Percentiles rank a stretch among this genome's conserved stretches.
Evolutionary conservation across 805 yeast genomes (phyloP).

Genomic region (Lipomyces sp.): DNA sequence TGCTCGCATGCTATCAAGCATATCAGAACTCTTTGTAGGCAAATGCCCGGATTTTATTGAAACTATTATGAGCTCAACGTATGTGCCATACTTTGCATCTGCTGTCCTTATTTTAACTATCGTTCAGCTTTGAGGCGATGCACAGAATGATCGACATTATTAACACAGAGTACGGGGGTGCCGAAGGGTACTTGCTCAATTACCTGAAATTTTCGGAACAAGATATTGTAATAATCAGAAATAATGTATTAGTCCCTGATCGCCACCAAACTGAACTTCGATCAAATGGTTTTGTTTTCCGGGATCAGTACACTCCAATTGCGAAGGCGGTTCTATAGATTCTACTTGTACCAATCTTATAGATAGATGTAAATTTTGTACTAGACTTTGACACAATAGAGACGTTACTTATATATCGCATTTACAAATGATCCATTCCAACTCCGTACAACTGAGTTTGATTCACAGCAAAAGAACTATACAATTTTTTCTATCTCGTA

Average conservation of each 20-base stretch:
- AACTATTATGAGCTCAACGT: conserved; percentile 14
- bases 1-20: not conserved
- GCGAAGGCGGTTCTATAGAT: not conserved
- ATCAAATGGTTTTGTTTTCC: conserved; percentile 10
- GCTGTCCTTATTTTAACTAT: not conserved
- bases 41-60: not conserved
- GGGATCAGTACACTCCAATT: not conserved
- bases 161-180: conserved; percentile 40
- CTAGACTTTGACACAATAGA: too few species aligned
- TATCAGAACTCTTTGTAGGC: not conserved
- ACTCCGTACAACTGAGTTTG: not conserved
- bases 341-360: not conserved
- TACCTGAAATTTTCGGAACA: conserved; percentile 5
- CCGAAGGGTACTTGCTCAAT: conserved; percentile 20
- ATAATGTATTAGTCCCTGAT: conserved; percentile 9
- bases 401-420: too few species aligned
- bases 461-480: conserved; percentile 9
- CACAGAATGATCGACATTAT: conserved; percentile 10
- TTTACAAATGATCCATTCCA: not conserved
- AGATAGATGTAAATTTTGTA: too few species aligned
- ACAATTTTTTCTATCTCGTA: conserved; percentile 65
- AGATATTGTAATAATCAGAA: conserved; percentile 19
- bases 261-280: not conserved
- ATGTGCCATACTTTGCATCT: not conserved
- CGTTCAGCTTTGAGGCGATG: conserved; percentile 21